These are phyloP conservation scores for Penicillium sp. DNA, from an alignment of 2,329 filamentous ascomycete genomes.

Conservation along the genomic window DNA sequence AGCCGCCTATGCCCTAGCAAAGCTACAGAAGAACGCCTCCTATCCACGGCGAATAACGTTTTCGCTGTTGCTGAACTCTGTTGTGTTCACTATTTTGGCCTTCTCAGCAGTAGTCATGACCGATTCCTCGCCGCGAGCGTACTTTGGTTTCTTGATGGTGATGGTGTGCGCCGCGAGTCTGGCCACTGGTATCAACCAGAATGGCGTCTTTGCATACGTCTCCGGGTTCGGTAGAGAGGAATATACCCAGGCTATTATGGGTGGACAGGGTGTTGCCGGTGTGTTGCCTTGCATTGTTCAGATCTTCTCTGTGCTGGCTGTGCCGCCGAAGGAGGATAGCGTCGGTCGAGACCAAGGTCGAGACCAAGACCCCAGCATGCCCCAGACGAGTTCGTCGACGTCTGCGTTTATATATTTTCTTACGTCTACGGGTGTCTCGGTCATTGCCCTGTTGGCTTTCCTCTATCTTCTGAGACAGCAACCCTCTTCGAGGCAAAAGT, in stretches of 20 bases:
- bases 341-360: conserved; percentile 17
- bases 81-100: conserved; percentile 67
- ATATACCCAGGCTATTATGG: conserved; percentile 95
- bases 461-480: conserved; percentile 57
- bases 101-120: conserved; percentile 66
- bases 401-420: conserved; percentile 87
- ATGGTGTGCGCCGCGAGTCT: conserved; percentile 73
- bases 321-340: conserved; percentile 42
- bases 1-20: conserved; percentile 66
- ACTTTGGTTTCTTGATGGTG: conserved; percentile 71
- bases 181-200: conserved; percentile 79
- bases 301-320: conserved; percentile 68
- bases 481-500: conserved; percentile 7
- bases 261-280: conserved; percentile 82
- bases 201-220: conserved; percentile 87
- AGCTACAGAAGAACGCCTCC: conserved; percentile 70
- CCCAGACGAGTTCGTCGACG: conserved; percentile 48
- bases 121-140: conserved; percentile 52
- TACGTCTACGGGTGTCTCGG: conserved; percentile 70
- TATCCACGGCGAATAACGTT: conserved; percentile 79
- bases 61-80: conserved; percentile 67
- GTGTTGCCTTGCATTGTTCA: conserved; percentile 82
- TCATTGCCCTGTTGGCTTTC: conserved; percentile 62
- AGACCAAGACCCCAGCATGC: conserved; percentile 24
- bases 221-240: conserved; percentile 73